Conservation (phyloP, 345 rosid species). For the Conringia planisiliqua region DNA sequence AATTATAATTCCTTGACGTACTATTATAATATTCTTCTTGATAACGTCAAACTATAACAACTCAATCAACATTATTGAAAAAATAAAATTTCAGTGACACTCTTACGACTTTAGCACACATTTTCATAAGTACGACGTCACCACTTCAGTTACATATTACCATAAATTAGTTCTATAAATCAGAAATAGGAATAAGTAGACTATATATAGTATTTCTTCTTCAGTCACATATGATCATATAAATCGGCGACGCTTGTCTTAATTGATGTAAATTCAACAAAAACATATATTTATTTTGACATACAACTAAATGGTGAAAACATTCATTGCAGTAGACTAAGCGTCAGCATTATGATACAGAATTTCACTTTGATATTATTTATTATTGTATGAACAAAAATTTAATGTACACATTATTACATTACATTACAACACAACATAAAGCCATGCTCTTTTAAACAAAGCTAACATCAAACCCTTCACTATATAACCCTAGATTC, state of each 20-base stretch:
- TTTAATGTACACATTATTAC: conserved; percentile 27
- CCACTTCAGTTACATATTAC: background rate
- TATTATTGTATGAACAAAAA: conserved; percentile 24
- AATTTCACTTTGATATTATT: background rate
- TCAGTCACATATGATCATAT: too few species aligned
- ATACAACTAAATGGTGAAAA: background rate
- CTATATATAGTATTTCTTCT: too few species aligned
- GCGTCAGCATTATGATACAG: too few species aligned
- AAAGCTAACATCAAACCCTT: conserved; percentile 17
- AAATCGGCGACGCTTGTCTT: too few species aligned
- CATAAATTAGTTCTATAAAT: too few species aligned
- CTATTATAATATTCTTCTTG: conserved; percentile 18
- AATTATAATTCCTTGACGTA: background rate
- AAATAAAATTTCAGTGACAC: background rate
- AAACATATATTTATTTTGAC: too few species aligned
- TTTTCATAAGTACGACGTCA: background rate
- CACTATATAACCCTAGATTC: conserved; percentile 18
- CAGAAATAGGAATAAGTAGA: too few species aligned
- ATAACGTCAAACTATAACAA: conserved; percentile 25
- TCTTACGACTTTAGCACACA: conserved; percentile 7
- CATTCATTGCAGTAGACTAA: background rate
- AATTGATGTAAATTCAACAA: too few species aligned
- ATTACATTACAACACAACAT: background rate
- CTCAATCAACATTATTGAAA: background rate
- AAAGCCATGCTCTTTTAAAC: background rate